Evolutionary conservation across 768 basidiomycete species (phyloP), one percentile per base, ranked within the genome.

Genomic region (Polyporus arcularius): DNA sequence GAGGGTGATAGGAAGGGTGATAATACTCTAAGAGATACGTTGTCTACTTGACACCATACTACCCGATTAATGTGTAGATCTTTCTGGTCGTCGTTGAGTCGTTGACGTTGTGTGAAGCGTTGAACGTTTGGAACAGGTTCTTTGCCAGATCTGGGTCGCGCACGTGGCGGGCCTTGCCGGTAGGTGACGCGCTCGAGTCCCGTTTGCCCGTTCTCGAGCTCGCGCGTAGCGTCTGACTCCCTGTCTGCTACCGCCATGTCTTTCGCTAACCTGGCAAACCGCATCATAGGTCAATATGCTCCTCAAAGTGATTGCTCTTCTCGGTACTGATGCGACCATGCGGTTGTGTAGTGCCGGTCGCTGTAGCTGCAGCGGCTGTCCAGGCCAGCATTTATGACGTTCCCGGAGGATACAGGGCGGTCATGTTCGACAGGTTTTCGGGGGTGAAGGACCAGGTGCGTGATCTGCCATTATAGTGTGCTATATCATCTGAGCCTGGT

Each of bases 391-490:
- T 86, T 59, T 86, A 86, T 71, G 85, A 86, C 69, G 84, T 85
- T 46, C 84, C 84, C 10, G 84, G 96, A 67, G 96, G 96, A 45
- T 94, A 88, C 76, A 83, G 91, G 58, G 96, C 96, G 40, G 96
- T 99, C 65, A 96, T 98, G 90, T 98, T 99, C 77, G 96, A 98
- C 76, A 83, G 96, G 69, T 98, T 99, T 73, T 84, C 90, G 48
- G 96, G 95, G 70, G 96, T 97, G 52, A 88, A 88, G 75, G 81
- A 88, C 71, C 75, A 82, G 80, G 95, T 91, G 63, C 55, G 82
- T 67, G 18, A 55, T 31, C 32, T 38, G 31, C n/a, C 15, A 9
- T 31, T 26, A 5, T 7, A 9, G 7, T 18, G 6, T 30, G 14
- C 16, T 14, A 2, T 9, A 30, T 5, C 14, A 4, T 15, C 12